Evolutionary conservation across 2,329 filamentous ascomycete species (phyloP), one percentile per base, ranked within the genome.

Genomic region (Eurotiales sp.): DNA sequence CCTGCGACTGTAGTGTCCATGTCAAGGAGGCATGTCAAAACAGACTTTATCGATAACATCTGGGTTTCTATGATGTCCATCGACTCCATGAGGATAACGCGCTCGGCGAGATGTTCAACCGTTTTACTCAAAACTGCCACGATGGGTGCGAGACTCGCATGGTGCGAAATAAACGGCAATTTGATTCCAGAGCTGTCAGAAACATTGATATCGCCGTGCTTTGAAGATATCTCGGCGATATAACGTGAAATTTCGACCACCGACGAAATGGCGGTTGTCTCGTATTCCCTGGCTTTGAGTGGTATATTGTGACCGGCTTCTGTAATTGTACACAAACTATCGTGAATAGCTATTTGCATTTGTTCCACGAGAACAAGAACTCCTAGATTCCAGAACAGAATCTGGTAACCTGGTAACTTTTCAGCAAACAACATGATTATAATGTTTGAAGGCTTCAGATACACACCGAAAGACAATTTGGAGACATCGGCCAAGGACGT

Each of bases 121-220:
- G 27, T 37, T 32, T 50, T 43, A 34, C 29, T 43, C 47, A 43
- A 15, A 27, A 50, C 29, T 25, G 29, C 21, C 10, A 43, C 46
- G 15, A 43, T 27, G 4, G 39, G 47, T 12, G 39, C 29, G 36
- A 36, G 47, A 6, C 30, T 50, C 5, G 39, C 39, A 41, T 50
- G 39, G n/a, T 43, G 47, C 21, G n/a, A 43, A 36, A 50, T 43
- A 14, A 43, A 50, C 8, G 47, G 47, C 21, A 50, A 27, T 12
- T 34, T 50, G 4, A 50, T 4, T 8, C 6, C 45, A 4, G 45
- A 39, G 15, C 32, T 23, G 22, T 15, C 22, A 7, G 22, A 39
- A 36, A 39, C 10, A 11, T 23, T 10, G n/a, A 39, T 15, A 12
- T 23, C 34, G 6, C 32, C 32, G 23, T 39, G 12, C 17, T 17